Percentiles rank a stretch among this genome's conserved stretches.
phyloP scores from a whole-genome alignment of 176 grass and related monocot species.

The Lolium multiflorum region DNA sequence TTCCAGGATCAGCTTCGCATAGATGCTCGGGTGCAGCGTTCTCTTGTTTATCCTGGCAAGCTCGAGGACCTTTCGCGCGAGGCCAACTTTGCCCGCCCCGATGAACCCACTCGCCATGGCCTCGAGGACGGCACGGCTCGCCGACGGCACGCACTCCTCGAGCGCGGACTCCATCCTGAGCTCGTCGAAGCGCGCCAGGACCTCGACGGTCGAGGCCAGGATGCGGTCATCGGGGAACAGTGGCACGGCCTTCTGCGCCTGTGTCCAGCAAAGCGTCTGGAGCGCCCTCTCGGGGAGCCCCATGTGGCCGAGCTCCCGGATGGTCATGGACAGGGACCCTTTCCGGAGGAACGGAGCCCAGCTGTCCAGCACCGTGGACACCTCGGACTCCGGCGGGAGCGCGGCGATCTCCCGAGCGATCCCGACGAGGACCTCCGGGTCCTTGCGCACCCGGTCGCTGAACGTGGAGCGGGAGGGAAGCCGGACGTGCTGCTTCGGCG shows the following conservation, averaged over 20 bases:
- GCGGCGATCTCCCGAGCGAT: constrained; percentile 73
- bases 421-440: constrained; percentile 59
- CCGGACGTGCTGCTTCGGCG: constrained; percentile 61
- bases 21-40: constrained; percentile 57
- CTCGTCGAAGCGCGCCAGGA: constrained; percentile 62
- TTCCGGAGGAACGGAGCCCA: constrained; percentile 78
- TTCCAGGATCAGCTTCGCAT: constrained; percentile 71
- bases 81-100: constrained; percentile 53
- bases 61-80: constrained; percentile 65
- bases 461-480: constrained; percentile 49
- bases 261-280: constrained; percentile 80
- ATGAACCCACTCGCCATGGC: constrained; percentile 77
- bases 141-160: constrained; percentile 62
- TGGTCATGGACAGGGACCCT: constrained; percentile 79
- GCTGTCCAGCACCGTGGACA: constrained; percentile 60
- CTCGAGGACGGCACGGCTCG: constrained; percentile 71
- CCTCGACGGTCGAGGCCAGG: constrained; percentile 69
- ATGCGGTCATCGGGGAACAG: constrained; percentile 74
- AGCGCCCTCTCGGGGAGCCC: constrained; percentile 65
- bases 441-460: constrained; percentile 70
- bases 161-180: constrained; percentile 54
- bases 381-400: constrained; percentile 45
- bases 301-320: constrained; percentile 90
- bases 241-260: constrained; percentile 44
- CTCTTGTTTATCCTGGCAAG: constrained; percentile 62